These are phyloP conservation scores for Suhomyces chickasaworum DNA, from an alignment of 1,139 yeast species.

Conservation along the genomic window DNA sequence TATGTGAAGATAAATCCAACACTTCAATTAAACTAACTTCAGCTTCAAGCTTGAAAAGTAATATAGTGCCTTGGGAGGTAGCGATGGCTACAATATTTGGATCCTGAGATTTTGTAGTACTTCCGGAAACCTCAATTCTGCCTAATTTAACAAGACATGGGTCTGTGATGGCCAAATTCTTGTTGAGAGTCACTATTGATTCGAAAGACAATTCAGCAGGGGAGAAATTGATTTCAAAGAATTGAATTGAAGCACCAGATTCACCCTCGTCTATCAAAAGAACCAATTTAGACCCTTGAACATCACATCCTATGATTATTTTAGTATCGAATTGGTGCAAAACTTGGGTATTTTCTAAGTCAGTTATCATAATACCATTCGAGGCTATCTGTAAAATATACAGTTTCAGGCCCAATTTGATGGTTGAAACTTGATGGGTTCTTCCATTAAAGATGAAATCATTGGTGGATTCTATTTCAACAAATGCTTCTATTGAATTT, in stretches of 20 bases:
- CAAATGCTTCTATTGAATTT: conserved; percentile 21
- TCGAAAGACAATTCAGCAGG: conserved; percentile 3
- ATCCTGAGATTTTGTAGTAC: neutral
- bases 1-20: conserved; percentile 8
- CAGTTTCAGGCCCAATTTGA: conserved; percentile 10
- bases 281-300: conserved; percentile 8
- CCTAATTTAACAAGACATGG: conserved; percentile 12
- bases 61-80: conserved; percentile 10
- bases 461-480: conserved; percentile 29
- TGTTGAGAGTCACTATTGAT: conserved; percentile 7
- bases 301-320: conserved; percentile 8
- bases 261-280: conserved; percentile 14
- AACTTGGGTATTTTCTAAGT: conserved; percentile 11
- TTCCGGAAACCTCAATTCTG: neutral
- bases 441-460: conserved; percentile 15
- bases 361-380: conserved; percentile 15
- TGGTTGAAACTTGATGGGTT: conserved; percentile 17
- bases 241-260: conserved; percentile 7
- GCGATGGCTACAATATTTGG: conserved; percentile 12
- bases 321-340: conserved; percentile 1
- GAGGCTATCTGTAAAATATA: conserved; percentile 18
- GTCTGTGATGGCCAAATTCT: conserved; percentile 6
- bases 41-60: neutral
- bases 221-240: conserved; percentile 7
- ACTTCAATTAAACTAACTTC: neutral